Conservation (phyloP, 2,329 filamentous ascomycete species). For the Exophiala sp. region DNA sequence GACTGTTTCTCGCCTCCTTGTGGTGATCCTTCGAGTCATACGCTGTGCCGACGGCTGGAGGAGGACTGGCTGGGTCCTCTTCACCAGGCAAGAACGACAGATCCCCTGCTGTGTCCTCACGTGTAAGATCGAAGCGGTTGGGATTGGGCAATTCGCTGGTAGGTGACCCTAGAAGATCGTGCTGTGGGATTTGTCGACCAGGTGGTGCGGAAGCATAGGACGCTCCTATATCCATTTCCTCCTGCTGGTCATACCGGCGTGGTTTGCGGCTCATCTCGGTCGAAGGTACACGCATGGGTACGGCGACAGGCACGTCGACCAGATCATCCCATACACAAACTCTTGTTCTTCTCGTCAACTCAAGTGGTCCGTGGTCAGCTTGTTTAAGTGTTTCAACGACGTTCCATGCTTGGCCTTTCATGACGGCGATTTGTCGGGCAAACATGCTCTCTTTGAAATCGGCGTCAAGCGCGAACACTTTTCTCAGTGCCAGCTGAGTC, state of each 20-base stretch:
- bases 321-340: slow-evolving; percentile 98
- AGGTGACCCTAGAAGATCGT: slow-evolving; percentile 65
- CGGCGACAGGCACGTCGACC: slow-evolving; percentile 90
- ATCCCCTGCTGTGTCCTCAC: slow-evolving; percentile 38
- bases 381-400: slow-evolving; percentile 96
- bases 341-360: slow-evolving; percentile 82
- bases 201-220: slow-evolving; percentile 57
- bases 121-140: slow-evolving; percentile 67
- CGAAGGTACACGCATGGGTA: slow-evolving; percentile 80
- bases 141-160: slow-evolving; percentile 66
- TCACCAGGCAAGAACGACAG: slow-evolving; percentile 29
- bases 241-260: slow-evolving; percentile 48
- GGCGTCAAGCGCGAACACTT: slow-evolving; percentile 83
- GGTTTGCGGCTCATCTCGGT: slow-evolving; percentile 72
- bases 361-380: slow-evolving; percentile 84
- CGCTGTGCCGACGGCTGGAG: slow-evolving; percentile 30
- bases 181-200: slow-evolving; percentile 39
- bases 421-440: slow-evolving; percentile 93
- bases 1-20: slow-evolving; percentile 32
- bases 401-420: slow-evolving; percentile 99
- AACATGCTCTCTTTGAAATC: slow-evolving; percentile 99
- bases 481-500: slow-evolving; percentile 79
- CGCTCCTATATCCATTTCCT: slow-evolving; percentile 88
- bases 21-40: slow-evolving; percentile 20
- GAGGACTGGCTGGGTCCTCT: slow-evolving; percentile 36